phyloP scores from a whole-genome alignment of 495 filamentous ascomycete genomes.

The Acidomyces sp. region DNA sequence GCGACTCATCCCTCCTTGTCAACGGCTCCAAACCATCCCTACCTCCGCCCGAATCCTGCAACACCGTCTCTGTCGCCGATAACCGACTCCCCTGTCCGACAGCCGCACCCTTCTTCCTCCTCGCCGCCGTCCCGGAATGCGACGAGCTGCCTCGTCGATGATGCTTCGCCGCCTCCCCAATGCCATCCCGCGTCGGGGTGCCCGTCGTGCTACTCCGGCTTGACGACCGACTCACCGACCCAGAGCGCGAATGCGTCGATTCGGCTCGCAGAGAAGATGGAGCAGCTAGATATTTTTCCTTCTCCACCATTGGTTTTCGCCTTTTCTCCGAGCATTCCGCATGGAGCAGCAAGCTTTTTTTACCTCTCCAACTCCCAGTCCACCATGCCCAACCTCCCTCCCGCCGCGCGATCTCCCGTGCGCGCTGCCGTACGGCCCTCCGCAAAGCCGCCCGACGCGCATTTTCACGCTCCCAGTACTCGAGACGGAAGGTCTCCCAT shows the following conservation, averaged over 20 bases:
- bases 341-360: constrained; percentile 33
- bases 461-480: constrained; percentile 97
- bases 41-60: background rate
- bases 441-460: constrained; percentile 66
- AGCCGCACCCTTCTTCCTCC: background rate
- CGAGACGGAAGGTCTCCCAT: constrained; percentile 84
- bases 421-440: constrained; percentile 48
- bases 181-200: too few species aligned
- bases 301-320: too few species aligned
- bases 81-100: background rate
- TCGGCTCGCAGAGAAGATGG: too few species aligned
- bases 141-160: too few species aligned
- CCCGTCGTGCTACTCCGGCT: too few species aligned
- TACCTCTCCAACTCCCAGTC: constrained; percentile 52
- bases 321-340: too few species aligned
- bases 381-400: constrained; percentile 77
- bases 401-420: constrained; percentile 50
- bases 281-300: too few species aligned
- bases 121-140: too few species aligned
- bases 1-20: background rate
- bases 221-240: too few species aligned
- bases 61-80: background rate
- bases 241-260: too few species aligned
- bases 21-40: background rate
- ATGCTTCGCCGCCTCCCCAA: too few species aligned